Evolutionary conservation across 345 rosid genomes (phyloP), one percentile per base, ranked within the genome.

Genomic region (Eucalyptus pauciflora): DNA sequence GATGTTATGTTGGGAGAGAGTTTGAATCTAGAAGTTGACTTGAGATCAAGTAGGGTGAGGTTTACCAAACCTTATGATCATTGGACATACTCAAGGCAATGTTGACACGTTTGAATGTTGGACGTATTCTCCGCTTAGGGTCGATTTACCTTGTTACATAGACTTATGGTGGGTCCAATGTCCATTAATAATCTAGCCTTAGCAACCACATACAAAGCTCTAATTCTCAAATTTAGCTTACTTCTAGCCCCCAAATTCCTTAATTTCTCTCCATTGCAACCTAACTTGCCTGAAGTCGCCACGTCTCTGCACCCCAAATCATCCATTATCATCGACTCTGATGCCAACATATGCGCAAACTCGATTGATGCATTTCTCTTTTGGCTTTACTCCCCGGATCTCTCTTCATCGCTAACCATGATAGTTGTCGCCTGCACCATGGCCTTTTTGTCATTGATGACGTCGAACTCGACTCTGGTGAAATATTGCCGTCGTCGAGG

Each of bases 361-460:
- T 27, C 16, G 4, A 27, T 27, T 1, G 69, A 60, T 27, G 69
- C 69, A 27, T 60, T 29, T 13, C 16, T 60, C 16, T 60, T 52
- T 27, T 60, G 69, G 15, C 16, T 60, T 52, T 18, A 2, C 56
- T 52, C 24, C 24, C 2, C 7, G 0, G 56, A 52, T 52, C 56
- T 52, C 56, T 52, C 56, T 18, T 13, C 15, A 60, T 60, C 2
- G 8, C 69, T 60, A 60, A 60, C 69, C n/a, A 27, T 29, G 27
- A 60, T 5, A 60, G 1, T 60, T 13, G 8, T 2, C 2, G 0
- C 10, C 6, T 25, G 3, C 14, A 25, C n/a, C 6, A 24, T 25
- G n/a, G n/a, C 56, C 56, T 52, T 52, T 52, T 52, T 52, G 1
- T 18, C 56, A 52, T 7, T 18, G 56, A 52, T 7, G 4, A 18